Evolutionary conservation across 352 stramenopile genomes (phyloP), one percentile per base, ranked within the genome.

Genomic region (Globisporangium nagaii): DNA sequence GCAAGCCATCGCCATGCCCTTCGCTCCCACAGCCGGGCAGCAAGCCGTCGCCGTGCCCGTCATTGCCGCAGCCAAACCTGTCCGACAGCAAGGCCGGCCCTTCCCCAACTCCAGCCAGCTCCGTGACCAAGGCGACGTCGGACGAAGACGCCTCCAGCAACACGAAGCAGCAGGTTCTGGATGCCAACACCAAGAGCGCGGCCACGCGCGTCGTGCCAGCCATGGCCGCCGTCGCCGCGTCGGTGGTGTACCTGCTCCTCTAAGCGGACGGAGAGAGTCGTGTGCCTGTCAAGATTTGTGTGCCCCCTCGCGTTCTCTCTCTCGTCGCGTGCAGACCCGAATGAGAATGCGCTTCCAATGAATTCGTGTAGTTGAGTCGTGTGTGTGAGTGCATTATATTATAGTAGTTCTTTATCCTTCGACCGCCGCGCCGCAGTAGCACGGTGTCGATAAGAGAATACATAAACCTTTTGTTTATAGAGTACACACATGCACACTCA

Each of bases 191-290:
- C 28, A 62, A 73, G 66, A 79, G 58, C 62, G 62, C 57, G 2
- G 63, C 63, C 7, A 39, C 55, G 37, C 61, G 62, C 43, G 22
- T 58, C 53, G 55, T 65, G 36, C 48, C 67, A 35, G 68, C 65
- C 0, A 13, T 84, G 28, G 55, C 64, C 10, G 62, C 62, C 0
- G 56, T 81, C 27, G 62, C 62, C 28, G 31, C 75, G 6, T 82
- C 71, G 2, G 53, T 63, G 19, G 66, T 64, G 37, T 75, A 75
- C 54, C 44, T 87, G 52, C 60, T 85, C 25, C 54, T 84, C 19
- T 87, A 78, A 59, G 30, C 17, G 27, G 20, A 12, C 1, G 4
- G 13, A 15, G 45, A 10, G 36, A n/a, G 17, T 19, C 25, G n/a
- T 27, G 44, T 44, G 30, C 37, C 24, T 51, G 41, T 59, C 5